These are phyloP conservation scores for Echinosophora koreensis DNA, from an alignment of 306 rosid species.

Conservation along the genomic window DNA sequence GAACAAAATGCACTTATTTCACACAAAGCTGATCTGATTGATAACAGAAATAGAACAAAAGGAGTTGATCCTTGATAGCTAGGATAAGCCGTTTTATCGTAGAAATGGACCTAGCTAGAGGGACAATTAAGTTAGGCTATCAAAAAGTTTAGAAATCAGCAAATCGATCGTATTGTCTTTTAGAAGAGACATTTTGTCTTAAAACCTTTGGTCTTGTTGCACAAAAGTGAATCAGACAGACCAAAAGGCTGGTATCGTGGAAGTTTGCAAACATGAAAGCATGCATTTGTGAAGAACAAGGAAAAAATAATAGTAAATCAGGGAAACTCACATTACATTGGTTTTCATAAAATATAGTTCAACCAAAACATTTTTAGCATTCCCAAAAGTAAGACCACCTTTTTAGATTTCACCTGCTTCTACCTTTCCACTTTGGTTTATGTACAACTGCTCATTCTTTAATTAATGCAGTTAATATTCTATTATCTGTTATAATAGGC, in stretches of 20 bases:
- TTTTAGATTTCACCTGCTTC: constrained; percentile 16
- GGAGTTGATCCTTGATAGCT: background rate
- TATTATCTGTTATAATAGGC: background rate
- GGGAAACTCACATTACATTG: constrained; percentile 27
- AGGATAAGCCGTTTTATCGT: background rate
- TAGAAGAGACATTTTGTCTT: constrained; percentile 43
- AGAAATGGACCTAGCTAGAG: background rate
- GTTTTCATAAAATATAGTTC: constrained; percentile 28
- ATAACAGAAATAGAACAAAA: constrained; percentile 16
- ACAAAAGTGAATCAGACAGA: constrained; percentile 42
- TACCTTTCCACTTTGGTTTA: background rate
- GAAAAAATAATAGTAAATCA: constrained; percentile 14
- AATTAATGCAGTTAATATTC: constrained; percentile 6
- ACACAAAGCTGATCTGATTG: constrained; percentile 36
- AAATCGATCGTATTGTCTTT: constrained; percentile 42
- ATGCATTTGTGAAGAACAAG: constrained; percentile 38
- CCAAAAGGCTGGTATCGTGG: constrained; percentile 36
- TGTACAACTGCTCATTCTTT: background rate
- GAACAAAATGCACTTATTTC: background rate
- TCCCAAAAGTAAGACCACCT: constrained; percentile 39
- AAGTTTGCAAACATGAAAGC: constrained; percentile 36
- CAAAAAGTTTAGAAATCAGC: constrained; percentile 40
- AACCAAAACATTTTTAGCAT: constrained; percentile 1
- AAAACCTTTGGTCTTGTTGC: constrained; percentile 13
- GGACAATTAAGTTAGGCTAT: constrained; percentile 24